Evolutionary conservation across 108 stramenopile species (phyloP).

Genomic region (Schizochytrium sp.): DNA sequence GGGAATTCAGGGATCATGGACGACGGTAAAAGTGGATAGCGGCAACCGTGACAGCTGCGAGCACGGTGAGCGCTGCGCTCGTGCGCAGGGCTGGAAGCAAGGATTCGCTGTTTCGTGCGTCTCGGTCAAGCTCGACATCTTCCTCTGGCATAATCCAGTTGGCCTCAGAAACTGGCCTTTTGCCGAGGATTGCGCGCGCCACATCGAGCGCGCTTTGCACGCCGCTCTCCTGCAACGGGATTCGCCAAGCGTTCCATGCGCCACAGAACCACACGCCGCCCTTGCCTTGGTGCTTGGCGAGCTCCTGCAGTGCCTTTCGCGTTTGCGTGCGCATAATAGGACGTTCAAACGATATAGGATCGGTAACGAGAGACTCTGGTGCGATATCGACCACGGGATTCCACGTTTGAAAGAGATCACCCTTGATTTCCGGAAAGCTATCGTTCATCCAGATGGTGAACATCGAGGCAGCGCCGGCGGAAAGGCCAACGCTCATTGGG

Average conservation of each 20-base stretch:
- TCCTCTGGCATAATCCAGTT: not conserved
- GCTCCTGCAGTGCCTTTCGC: not conserved
- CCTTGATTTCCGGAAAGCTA: not conserved
- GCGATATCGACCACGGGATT: not conserved
- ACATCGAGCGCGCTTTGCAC: not conserved
- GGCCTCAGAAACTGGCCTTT: not conserved
- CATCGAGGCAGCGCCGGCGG: not conserved
- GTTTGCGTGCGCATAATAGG: not conserved
- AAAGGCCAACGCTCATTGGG: not conserved
- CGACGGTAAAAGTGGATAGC: not conserved
- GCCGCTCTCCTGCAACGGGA: not conserved
- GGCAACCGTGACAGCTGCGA: not conserved
- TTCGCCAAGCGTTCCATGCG: not conserved
- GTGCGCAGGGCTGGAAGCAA: not conserved
- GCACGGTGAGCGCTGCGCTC: not conserved
- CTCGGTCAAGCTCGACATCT: not conserved
- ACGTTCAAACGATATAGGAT: not conserved
- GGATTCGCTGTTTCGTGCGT: not conserved
- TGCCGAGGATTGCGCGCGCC: not conserved
- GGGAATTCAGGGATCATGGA: too few relatives aligned
- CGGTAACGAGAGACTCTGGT: not conserved
- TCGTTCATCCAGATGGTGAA: slow-evolving; percentile 16
- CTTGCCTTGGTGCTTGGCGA: not conserved
- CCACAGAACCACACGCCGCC: not conserved
- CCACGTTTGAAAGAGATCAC: not conserved